phyloP scores from a whole-genome alignment of 2,329 filamentous ascomycete genomes.

The Hymenoscyphus albidus region DNA sequence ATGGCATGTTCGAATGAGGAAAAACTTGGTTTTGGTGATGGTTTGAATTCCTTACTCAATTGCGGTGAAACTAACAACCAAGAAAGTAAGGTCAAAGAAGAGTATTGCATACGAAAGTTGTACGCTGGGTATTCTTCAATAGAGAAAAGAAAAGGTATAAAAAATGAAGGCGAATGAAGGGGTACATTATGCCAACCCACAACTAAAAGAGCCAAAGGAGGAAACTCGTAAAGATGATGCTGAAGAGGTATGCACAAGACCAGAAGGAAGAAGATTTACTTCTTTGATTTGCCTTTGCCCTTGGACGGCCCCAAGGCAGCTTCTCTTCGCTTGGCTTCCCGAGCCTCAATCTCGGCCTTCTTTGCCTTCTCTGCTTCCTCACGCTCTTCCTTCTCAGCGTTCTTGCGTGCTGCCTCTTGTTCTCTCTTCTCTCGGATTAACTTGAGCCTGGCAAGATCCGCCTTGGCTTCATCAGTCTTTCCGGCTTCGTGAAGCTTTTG shows the following conservation, averaged over 20 bases:
- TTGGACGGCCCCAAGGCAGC: slow-evolving; percentile 33
- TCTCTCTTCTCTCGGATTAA: slow-evolving; percentile 83
- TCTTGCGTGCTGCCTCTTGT: slow-evolving; percentile 75
- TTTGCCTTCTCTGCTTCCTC: slow-evolving; percentile 39
- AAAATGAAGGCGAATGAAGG: background rate
- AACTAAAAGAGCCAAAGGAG: background rate
- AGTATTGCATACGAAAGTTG: slow-evolving; percentile 3
- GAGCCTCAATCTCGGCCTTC: slow-evolving; percentile 45
- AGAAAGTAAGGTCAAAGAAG: background rate
- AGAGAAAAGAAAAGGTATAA: background rate
- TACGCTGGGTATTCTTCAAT: slow-evolving; percentile 13
- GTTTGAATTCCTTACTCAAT: background rate
- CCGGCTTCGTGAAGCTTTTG: slow-evolving; percentile 88
- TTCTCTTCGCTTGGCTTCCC: slow-evolving; percentile 41
- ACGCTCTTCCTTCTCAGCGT: slow-evolving; percentile 42
- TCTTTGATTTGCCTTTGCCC: slow-evolving; percentile 28
- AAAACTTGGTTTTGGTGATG: background rate
- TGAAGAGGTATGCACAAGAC: background rate
- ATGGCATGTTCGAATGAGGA: too few species aligned
- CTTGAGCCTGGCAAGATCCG: slow-evolving; percentile 78
- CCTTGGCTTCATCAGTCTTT: slow-evolving; percentile 93
- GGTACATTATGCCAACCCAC: slow-evolving; percentile 8
- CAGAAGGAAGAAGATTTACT: slow-evolving; percentile 17
- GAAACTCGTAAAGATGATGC: background rate
- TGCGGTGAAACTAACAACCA: background rate